Conservation (phyloP, 331 rosid species). For the Rhamnella rubrinervis region DNA sequence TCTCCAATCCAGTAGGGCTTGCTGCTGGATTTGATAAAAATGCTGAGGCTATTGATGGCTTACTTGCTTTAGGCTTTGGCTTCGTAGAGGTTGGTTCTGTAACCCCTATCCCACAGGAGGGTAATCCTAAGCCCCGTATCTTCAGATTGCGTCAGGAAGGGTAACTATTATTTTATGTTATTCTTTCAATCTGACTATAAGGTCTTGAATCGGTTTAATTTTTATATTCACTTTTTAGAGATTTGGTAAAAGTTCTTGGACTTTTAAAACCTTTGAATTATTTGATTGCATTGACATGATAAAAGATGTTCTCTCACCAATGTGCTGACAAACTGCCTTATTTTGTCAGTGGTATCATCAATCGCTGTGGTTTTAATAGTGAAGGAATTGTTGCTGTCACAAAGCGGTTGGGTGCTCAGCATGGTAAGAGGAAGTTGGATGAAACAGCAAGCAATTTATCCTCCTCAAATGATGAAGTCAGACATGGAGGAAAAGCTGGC, state of each 20-base stretch:
- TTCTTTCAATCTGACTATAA: background rate
- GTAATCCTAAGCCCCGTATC: conserved; percentile 94
- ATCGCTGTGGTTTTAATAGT: conserved; percentile 95
- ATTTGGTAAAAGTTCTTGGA: conserved; percentile 22
- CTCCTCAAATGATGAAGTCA: conserved; percentile 65
- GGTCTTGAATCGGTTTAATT: conserved; percentile 1
- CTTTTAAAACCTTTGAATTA: background rate
- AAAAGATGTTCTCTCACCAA: conserved; percentile 12
- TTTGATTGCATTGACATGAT: background rate
- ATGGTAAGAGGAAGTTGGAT: conserved; percentile 93
- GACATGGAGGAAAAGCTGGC: conserved; percentile 95
- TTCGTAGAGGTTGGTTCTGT: conserved; percentile 98
- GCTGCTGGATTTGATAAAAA: conserved; percentile 99
- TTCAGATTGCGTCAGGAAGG: conserved; percentile 75
- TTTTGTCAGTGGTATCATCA: conserved; percentile 80
- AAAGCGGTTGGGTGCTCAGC: conserved; percentile 92
- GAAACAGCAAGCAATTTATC: conserved; percentile 68
- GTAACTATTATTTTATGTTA: conserved; percentile 38
- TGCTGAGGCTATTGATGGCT: conserved; percentile 94
- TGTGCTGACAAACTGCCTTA: conserved; percentile 24
- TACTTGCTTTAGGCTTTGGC: conserved; percentile 91
- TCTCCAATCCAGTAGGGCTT: conserved; percentile 96
- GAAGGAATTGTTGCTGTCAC: conserved; percentile 98
- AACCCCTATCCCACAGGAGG: conserved; percentile 94
- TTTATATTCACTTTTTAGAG: conserved; percentile 11